Evolutionary conservation across 2,329 filamentous ascomycete genomes (phyloP), one percentile per base, ranked within the genome.

Genomic region (Aureobasidium vineae): DNA sequence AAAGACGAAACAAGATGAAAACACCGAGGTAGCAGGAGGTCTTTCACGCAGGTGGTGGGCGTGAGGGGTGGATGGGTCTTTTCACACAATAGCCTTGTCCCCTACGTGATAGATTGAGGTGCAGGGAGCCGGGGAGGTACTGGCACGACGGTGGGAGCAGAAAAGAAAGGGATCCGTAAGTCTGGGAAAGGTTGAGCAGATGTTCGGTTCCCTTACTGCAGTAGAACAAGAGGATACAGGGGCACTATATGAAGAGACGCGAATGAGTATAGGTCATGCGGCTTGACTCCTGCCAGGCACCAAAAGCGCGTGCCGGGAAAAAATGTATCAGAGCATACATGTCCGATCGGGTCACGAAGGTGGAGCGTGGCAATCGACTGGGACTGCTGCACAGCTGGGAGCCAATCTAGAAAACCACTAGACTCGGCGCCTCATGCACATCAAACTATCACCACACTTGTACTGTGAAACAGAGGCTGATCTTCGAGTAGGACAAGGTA

Each of bases 231-330:
- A 64, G 33, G 57, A 54, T 57, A 67, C 66, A 63, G 43, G 66
- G 50, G 66, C 45, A 41, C 60, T 67, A 67, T 67, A 64, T 67
- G 66, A 60, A 54, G 57, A 50, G 47, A 52, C 33, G 36, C 45
- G 59, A 50, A 43, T 45, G 49, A 54, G 36, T 53, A 64, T 64
- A 54, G 61, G 61, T 64, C 61, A 54, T 64, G 49, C 61, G 61
- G 61, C 49, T 64, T 64, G 33, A 50, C 28, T 64, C 49, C 72
- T 74, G 73, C 76, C 75, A 78, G 77, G 76, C 70, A 78, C 77
- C 69, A 76, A 74, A 73, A 72, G 73, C 71, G 71, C 72, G 72
- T 75, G 53, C 54, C 53, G 53, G 76, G 75, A 49, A 76, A 75
- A 75, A 75, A 71, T 73, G 66, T 67, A 67, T 67, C 66, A 67